Base-by-base conservation (phyloP, 2,329 filamentous ascomycete genomes). In the Venturia nashicola region DNA sequence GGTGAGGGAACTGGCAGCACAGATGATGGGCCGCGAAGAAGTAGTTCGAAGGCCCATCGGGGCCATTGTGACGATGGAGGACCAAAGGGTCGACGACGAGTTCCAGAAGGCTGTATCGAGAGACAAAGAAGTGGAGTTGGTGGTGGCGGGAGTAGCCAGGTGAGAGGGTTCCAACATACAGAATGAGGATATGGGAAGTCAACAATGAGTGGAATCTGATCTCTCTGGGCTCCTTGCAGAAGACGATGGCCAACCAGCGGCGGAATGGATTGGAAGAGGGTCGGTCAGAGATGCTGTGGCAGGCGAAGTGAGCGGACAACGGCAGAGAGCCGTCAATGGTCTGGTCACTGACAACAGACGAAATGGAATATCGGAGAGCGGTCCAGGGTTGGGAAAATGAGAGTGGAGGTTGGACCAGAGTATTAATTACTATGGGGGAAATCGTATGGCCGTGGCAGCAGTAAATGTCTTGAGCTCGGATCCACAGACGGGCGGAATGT, bases 71-170 rank as follows among this genome's bases (percentile, higher is more conserved):
- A 57, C 14, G 51, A 57, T 14, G 32, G 51, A 57, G 6, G 27
- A 36, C 51, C 51, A 57, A 27, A 57, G 11, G 27, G 51, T 34
- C 51, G 27, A 57, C 27, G 51, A 57, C 16, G 51, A 36, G 14
- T 57, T 57, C 51, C 51, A 57, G 51, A 57, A n/a, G 27, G 32
- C n/a, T 34, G 51, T 57, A n/a, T 57, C n/a, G 32, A 57, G 51
- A 57, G 51, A 57, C 51, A 57, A 36, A 57, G 51, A 36, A 36
- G 27, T 36, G 2, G 51, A 57, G 2, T 57, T 36, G 27, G 51
- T 57, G 51, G 32, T 57, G 51, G 51, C 51, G 27, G 51, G 27
- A 36, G 27, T 57, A 36, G 51, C 51, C 51, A 36, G 51, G 27
- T 57, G 27, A n/a, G 51, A 57, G 14, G 51, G 32, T 18, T 34